Conservation (phyloP, 2,329 filamentous ascomycete genomes). For the Ophiostoma fasciatum region DNA sequence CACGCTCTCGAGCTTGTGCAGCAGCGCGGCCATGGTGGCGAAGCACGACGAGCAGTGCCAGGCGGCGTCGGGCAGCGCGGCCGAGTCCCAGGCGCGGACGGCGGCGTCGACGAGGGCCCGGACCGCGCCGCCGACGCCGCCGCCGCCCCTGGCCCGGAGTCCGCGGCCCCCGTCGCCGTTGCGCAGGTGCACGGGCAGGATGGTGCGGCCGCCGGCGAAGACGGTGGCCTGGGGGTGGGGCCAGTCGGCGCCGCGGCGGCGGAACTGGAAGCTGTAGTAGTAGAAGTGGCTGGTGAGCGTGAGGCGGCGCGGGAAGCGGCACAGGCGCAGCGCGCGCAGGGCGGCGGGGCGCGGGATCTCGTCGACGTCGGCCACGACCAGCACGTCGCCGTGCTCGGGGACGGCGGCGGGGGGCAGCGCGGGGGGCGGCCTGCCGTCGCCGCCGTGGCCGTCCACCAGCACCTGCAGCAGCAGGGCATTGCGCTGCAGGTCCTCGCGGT, state of each 20-base stretch:
- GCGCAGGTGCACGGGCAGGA: constrained; percentile 38
- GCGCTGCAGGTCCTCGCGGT: constrained; percentile 33
- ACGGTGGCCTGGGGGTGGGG: constrained; percentile 44
- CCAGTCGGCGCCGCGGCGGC: constrained; percentile 33
- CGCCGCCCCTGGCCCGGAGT: too few relatives aligned
- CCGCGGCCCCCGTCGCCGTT: constrained; percentile 25
- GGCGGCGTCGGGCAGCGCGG: constrained; percentile 31
- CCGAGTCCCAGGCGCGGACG: constrained; percentile 26
- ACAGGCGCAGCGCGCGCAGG: constrained; percentile 32
- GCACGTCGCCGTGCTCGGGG: constrained; percentile 33
- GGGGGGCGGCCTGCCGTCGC: background rate
- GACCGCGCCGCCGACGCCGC: background rate
- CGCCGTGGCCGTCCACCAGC: constrained; percentile 17
- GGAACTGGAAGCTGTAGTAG: constrained; percentile 43
- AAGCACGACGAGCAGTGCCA: constrained; percentile 53
- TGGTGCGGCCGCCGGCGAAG: constrained; percentile 32
- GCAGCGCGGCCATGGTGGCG: constrained; percentile 36
- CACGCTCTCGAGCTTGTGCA: constrained; percentile 41
- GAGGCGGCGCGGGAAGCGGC: constrained; percentile 35
- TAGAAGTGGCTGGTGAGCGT: constrained; percentile 38
- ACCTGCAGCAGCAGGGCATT: constrained; percentile 43
- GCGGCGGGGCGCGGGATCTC: constrained; percentile 41
- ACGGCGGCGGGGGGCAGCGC: constrained; percentile 20
- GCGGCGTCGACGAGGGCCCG: constrained; percentile 14
- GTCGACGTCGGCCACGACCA: constrained; percentile 46